Base-by-base conservation (phyloP, 371 early-diverging fungal species). In the Syncephalastrum sp. region DNA sequence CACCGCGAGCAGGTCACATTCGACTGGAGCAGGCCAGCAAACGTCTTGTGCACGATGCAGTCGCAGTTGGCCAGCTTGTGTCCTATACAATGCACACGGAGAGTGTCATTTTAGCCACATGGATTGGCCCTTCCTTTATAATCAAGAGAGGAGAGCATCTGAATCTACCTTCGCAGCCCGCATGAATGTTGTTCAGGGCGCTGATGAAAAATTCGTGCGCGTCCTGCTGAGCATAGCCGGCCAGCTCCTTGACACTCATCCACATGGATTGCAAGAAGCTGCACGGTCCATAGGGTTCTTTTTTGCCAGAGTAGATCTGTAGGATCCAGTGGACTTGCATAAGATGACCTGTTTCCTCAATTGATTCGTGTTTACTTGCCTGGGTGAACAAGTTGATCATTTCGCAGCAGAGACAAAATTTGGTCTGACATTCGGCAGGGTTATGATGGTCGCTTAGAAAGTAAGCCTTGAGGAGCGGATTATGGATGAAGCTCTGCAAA, bases 181-280 rank as follows among this genome's bases (percentile, higher is more conserved):
- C 74, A 65, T 98, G 98, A 59, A 98, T 82, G 52, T 87, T 81
- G 59, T 96, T 92, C 55, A 96, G 64, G 1, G 92, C 82, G 38
- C 94, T 84, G 46, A 97, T 94, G 63, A 96, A 93, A 58, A 93
- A 96, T 57, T 98, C 98, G 68, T 98, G 98, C 0, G 96, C 94
- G 66, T 98, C 98, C 64, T 98, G 97, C 70, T 98, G 97, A 4
- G 89, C 86, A 63, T 95, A 94, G 3, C 96, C 92, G 29, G 97
- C 95, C 41, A 97, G 74, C 44, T 95, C 90, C 38, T 84, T 79
- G 33, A 88, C 82, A 17, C 89, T 84, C 74, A 86, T 85, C 98
- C 98, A 98, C 82, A 95, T 87, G 19, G 91, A 68, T 49, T 87
- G 88, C 21, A 98, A 72, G 51, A 97, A 92, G 27, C 82, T 72